These are phyloP conservation scores for Sporobolomyces pararoseus DNA, from an alignment of 768 basidiomycete species.

Conservation along the genomic window DNA sequence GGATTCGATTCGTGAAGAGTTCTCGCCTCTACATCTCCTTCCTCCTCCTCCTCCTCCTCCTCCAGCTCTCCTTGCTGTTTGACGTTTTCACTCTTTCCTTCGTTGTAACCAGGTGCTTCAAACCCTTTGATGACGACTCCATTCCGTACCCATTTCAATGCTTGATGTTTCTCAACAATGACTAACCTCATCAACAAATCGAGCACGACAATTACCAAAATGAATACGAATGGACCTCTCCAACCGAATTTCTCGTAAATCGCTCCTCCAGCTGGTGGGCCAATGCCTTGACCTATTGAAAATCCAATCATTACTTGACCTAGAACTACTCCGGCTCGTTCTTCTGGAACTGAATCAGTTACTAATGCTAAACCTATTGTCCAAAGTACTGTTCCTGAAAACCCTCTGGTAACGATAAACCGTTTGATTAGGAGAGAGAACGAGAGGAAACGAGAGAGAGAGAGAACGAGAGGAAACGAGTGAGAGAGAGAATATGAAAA, in stretches of 20 bases:
- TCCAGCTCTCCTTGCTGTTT: background rate
- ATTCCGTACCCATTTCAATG: slow-evolving; percentile 16
- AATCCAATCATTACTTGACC: slow-evolving; percentile 37
- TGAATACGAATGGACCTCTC: slow-evolving; percentile 40
- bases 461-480: too few relatives aligned
- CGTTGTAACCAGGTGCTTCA: slow-evolving; percentile 31
- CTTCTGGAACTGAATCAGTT: slow-evolving; percentile 31
- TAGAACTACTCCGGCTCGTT: slow-evolving; percentile 29
- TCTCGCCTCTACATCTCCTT: background rate
- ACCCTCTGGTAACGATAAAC: slow-evolving; percentile 8
- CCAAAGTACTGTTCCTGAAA: slow-evolving; percentile 36
- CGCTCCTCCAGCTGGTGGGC: slow-evolving; percentile 26
- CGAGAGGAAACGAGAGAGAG: background rate
- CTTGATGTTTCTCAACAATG: slow-evolving; percentile 39
- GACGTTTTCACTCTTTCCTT: background rate
- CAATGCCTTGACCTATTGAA: slow-evolving; percentile 13
- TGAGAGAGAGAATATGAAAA: background rate
- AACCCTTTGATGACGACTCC: slow-evolving; percentile 23
- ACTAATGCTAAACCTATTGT: slow-evolving; percentile 35
- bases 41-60: background rate
- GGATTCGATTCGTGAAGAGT: background rate
- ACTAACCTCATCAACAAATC: slow-evolving; percentile 38
- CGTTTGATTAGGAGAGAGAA: background rate
- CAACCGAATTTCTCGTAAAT: slow-evolving; percentile 35
- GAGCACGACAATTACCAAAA: slow-evolving; percentile 30